Percentiles rank a stretch among this genome's conserved stretches.
These are phyloP conservation scores for Termitomyces sp. DNA, from an alignment of 1,284 basidiomycete species.

Conservation along the genomic window DNA sequence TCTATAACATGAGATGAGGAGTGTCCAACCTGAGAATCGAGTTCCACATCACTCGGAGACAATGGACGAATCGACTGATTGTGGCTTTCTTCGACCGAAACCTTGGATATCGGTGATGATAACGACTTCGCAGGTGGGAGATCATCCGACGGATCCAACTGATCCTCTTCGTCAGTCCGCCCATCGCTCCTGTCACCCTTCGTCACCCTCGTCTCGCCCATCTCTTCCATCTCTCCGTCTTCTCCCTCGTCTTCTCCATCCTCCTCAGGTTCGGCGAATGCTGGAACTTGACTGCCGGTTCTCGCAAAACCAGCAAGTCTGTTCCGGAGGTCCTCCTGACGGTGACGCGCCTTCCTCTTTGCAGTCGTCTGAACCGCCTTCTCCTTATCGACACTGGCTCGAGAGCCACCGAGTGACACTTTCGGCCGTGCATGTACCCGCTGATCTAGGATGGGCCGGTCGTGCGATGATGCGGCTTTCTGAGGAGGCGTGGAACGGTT, in stretches of 20 bases:
- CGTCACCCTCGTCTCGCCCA: no score
- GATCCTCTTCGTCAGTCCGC: not conserved
- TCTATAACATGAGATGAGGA: slow-evolving; percentile 25
- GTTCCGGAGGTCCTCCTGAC: slow-evolving; percentile 37
- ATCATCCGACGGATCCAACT: not conserved
- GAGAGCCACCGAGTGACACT: not conserved
- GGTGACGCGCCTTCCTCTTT: not conserved
- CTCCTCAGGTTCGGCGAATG: not conserved
- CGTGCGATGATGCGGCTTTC: slow-evolving; percentile 21
- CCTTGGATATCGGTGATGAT: not conserved
- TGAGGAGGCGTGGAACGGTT: slow-evolving; percentile 9
- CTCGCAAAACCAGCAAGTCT: slow-evolving; percentile 51
- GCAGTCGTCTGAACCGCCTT: not conserved
- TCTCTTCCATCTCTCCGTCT: slow-evolving; percentile 1
- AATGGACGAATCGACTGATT: not conserved
- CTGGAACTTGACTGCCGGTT: slow-evolving; percentile 34
- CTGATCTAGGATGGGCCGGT: not conserved
- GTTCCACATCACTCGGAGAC: not conserved
- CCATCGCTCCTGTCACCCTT: no score
- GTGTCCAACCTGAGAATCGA: not conserved
- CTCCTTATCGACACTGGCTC: not conserved
- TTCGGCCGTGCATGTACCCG: not conserved
- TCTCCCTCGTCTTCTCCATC: slow-evolving; percentile 10
- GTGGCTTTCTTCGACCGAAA: not conserved
- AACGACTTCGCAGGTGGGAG: not conserved